These are phyloP conservation scores for Fusarium clavum DNA, from an alignment of 2,329 filamentous ascomycete species.

Conservation along the genomic window DNA sequence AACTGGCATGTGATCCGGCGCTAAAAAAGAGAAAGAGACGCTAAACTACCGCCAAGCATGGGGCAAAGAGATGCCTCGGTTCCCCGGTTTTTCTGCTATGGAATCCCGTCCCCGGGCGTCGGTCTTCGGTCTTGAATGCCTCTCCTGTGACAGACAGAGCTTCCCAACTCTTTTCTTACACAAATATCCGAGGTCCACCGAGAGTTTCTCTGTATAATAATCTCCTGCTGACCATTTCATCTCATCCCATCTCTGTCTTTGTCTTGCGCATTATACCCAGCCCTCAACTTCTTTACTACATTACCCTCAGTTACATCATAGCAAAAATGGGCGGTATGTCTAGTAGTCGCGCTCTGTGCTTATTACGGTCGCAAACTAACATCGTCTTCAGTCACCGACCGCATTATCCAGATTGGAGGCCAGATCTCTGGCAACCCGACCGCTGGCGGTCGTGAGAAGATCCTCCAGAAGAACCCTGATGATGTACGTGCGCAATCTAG, in stretches of 20 bases:
- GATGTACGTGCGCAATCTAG: slow-evolving; percentile 61
- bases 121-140: slow-evolving; percentile 15
- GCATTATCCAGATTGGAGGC: slow-evolving; percentile 70
- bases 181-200: slow-evolving; percentile 47
- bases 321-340: slow-evolving; percentile 55
- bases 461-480: slow-evolving; percentile 74
- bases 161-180: slow-evolving; percentile 34
- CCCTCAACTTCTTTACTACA: slow-evolving; percentile 10
- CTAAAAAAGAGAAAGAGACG: slow-evolving; percentile 13
- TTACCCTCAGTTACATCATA: slow-evolving; percentile 10
- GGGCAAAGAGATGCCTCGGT: slow-evolving; percentile 51
- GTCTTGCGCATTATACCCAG: slow-evolving; percentile 27
- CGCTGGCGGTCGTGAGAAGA: slow-evolving; percentile 63
- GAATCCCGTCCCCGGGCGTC: slow-evolving; percentile 7
- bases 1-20: slow-evolving; percentile 48
- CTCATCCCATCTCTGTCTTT: slow-evolving; percentile 10
- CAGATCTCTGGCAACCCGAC: slow-evolving; percentile 72
- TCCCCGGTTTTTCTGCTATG: slow-evolving; percentile 43
- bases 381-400: slow-evolving; percentile 62
- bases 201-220: slow-evolving; percentile 37
- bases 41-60: slow-evolving; percentile 33
- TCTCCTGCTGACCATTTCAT: background rate
- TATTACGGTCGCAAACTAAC: slow-evolving; percentile 19
- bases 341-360: background rate
- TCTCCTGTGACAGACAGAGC: slow-evolving; percentile 32